Base-by-base conservation (phyloP, 2,329 filamentous ascomycete genomes). In the Shiraia sp. region DNA sequence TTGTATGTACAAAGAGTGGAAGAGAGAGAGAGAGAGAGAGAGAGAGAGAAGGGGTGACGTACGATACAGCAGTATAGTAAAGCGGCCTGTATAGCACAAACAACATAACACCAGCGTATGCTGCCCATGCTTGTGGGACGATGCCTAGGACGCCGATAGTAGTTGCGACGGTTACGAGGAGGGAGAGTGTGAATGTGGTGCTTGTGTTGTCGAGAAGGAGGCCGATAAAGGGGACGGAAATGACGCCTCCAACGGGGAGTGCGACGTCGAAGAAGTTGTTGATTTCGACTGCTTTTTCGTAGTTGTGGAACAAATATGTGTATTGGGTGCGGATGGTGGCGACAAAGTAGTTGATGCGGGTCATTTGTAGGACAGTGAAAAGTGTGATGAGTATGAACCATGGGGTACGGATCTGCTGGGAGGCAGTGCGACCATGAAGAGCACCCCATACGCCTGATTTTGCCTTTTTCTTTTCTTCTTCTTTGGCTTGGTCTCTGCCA, bases 281-380 rank as follows among this genome's bases (percentile, higher is more conserved):
- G 62, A 96, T 78, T 41, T 79, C 72, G 7, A 83, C 77, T 0
- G 90, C 88, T 42, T 78, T 75, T 1, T 73, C 66, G 45, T 76
- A 74, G 9, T 82, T 82, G 32, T 76, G 75, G 12, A 96, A 80
- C 7, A 96, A 79, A 56, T 84, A 85, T 31, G 83, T 80, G 70
- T 95, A 95, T 67, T 96, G 90, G 2, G 85, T 78, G 2, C 87
- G 81, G 49, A 96, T 85, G 2, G 90, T 95, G 1, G 90, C 90
- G 33, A 96, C 88, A 59, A 96, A 95, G 73, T 91, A 96, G 72
- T 96, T 96, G 76, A 96, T 95, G 8, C 75, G 80, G 49, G 95
- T 85, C 73, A 78, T 82, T 61, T 79, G 76, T 2, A 79, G 52
- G 24, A 79, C 70, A 1, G 89, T 95, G 69, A 95, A 93, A 10